Evolutionary conservation across 495 filamentous ascomycete species (phyloP), one percentile per base, ranked within the genome.

Genomic region (Talaromyces trachyspermus): DNA sequence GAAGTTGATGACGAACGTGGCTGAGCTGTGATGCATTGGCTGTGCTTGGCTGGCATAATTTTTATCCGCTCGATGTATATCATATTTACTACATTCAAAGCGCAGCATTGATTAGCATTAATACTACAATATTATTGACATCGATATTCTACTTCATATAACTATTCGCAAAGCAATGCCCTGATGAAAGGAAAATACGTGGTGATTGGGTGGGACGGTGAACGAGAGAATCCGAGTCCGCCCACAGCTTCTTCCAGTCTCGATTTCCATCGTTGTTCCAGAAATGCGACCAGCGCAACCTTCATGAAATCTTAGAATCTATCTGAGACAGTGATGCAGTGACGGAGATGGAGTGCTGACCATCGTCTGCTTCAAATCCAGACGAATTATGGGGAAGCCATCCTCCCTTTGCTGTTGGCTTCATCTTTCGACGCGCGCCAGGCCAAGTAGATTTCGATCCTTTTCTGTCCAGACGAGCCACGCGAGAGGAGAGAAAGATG

Each of bases 1-100:
- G 23, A 42, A 25, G 39, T 7, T 23, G 26, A 42, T 42, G 39
- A 26, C 39, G 39, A 42, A n/a, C 23, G 39, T 42, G 39, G 39
- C 39, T 42, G 39, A 17, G 22, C n/a, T n/a, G n/a, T n/a, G n/a
- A n/a, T n/a, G n/a, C n/a, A n/a, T n/a, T n/a, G n/a, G n/a, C n/a
- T n/a, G n/a, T n/a, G n/a, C n/a, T n/a, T n/a, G n/a, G n/a, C n/a
- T n/a, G n/a, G n/a, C n/a, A n/a, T n/a, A n/a, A n/a, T 30, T 30
- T 30, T 30, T 30, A 30, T 7, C 6, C 12, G 27, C 27, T 30
- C 12, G 6, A 7, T 12, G 6, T 30, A 30, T 30, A 30, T 30
- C 27, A 7, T n/a, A n/a, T n/a, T n/a, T n/a, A n/a, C n/a, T n/a
- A n/a, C n/a, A n/a, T n/a, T n/a, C n/a, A n/a, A n/a, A n/a, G n/a